phyloP scores from a whole-genome alignment of 2,329 filamentous ascomycete species.

The Colletotrichum magnum region DNA sequence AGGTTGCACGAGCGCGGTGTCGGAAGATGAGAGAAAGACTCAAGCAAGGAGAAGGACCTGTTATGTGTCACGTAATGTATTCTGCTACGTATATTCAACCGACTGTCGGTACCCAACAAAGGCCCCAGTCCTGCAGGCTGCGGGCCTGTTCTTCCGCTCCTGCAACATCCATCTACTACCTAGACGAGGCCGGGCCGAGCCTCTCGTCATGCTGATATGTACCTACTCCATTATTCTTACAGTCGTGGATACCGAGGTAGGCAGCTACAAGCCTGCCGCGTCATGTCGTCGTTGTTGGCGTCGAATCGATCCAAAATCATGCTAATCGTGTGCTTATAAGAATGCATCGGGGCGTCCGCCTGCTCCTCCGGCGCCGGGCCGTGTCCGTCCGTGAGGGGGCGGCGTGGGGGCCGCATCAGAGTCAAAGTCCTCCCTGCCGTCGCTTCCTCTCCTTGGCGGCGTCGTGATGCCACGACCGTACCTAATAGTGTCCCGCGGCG shows the following conservation, averaged over 20 bases:
- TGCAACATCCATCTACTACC: conserved; percentile 16
- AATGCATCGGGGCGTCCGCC: conserved; percentile 29
- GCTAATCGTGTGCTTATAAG: conserved; percentile 36
- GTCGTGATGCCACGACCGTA: conserved; percentile 62
- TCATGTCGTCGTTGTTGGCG: conserved; percentile 24
- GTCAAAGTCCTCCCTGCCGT: conserved; percentile 42
- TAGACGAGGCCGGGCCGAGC: background rate
- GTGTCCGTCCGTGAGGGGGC: conserved; percentile 31
- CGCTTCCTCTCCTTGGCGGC: conserved; percentile 50
- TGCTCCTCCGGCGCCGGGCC: conserved; percentile 30
- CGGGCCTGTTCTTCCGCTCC: conserved; percentile 18
- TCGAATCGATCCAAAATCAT: conserved; percentile 40
- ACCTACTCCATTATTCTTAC: conserved; percentile 39
- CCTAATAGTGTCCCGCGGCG: conserved; percentile 44
- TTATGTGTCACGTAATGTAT: conserved; percentile 27
- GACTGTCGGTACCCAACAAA: conserved; percentile 15
- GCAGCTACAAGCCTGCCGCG: conserved; percentile 11
- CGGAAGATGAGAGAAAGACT: background rate
- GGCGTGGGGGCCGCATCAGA: conserved; percentile 35
- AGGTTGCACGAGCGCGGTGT: too few relatives aligned
- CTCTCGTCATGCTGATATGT: conserved; percentile 20
- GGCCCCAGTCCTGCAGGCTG: conserved; percentile 17
- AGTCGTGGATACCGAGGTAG: conserved; percentile 30
- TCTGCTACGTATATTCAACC: conserved; percentile 25
- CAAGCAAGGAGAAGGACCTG: background rate